These are phyloP conservation scores for Chaetomiaceae sp. DNA, from an alignment of 2,329 filamentous ascomycete genomes.

Conservation along the genomic window DNA sequence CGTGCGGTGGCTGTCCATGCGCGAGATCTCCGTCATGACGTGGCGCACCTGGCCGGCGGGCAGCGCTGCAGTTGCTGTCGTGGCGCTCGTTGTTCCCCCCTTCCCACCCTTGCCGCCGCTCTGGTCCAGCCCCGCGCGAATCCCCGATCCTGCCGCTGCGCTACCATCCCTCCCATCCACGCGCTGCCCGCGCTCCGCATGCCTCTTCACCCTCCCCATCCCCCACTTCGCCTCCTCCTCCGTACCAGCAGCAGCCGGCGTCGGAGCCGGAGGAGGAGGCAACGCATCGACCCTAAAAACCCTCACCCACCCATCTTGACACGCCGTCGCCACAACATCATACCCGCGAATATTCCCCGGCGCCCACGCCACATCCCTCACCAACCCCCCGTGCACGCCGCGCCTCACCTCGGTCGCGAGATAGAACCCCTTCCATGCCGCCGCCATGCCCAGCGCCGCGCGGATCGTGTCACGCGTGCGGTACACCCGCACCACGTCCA, in stretches of 20 bases:
- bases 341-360: conserved; percentile 85
- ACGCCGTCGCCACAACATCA: conserved; percentile 85
- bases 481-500: conserved; percentile 78
- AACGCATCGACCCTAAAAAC: conserved; percentile 73
- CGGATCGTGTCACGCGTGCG: conserved; percentile 59
- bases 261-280: conserved; percentile 28
- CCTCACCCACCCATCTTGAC: conserved; percentile 82
- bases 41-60: conserved; percentile 64
- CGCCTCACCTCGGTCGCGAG: conserved; percentile 66
- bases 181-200: conserved; percentile 22
- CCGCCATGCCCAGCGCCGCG: conserved; percentile 44
- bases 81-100: conserved; percentile 43
- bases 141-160: conserved; percentile 36
- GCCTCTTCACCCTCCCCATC: conserved; percentile 38
- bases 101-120: conserved; percentile 44
- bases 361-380: conserved; percentile 88
- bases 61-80: conserved; percentile 25
- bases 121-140: conserved; percentile 49
- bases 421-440: conserved; percentile 72
- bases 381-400: conserved; percentile 58
- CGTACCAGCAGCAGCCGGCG: not conserved
- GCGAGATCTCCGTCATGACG: conserved; percentile 55
- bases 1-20: conserved; percentile 59
- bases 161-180: not conserved
- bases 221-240: conserved; percentile 34